Conservation (phyloP, 495 filamentous ascomycete genomes). For the Podospora appendiculata region DNA sequence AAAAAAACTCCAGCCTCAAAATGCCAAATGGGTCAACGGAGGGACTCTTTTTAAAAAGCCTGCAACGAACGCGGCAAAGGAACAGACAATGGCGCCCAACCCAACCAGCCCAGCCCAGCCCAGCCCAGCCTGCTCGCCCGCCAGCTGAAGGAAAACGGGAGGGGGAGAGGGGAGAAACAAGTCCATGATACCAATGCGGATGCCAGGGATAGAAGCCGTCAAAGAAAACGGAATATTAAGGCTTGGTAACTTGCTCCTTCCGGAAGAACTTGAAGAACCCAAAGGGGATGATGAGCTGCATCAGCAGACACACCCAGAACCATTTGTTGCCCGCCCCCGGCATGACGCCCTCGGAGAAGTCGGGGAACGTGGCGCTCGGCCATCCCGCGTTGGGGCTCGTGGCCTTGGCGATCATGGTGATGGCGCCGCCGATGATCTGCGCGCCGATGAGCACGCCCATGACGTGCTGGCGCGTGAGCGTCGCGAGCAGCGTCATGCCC, state of each 20-base stretch:
- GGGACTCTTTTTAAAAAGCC: no score
- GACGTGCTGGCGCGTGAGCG: constrained; percentile 54
- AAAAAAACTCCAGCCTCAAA: no score
- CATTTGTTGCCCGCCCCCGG: constrained; percentile 42
- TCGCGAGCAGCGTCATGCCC: constrained; percentile 58
- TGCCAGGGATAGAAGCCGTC: background rate
- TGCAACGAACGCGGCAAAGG: no score
- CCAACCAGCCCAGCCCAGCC: no score
- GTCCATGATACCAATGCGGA: no score
- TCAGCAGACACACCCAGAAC: constrained; percentile 55
- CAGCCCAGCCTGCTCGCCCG: no score
- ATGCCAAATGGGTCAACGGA: no score
- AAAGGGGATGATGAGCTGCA: constrained; percentile 51
- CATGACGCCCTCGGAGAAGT: constrained; percentile 31
- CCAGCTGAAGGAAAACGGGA: no score
- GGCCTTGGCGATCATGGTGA: constrained; percentile 50
- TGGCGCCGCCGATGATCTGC: constrained; percentile 47
- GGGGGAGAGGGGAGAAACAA: no score
- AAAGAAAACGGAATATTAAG: constrained; percentile 22
- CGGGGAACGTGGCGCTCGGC: constrained; percentile 48
- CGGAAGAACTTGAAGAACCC: constrained; percentile 59
- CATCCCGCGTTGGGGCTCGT: constrained; percentile 47
- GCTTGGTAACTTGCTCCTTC: constrained; percentile 59
- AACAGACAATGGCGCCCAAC: no score
- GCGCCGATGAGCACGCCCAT: constrained; percentile 46